phyloP scores from a whole-genome alignment of 2,329 filamentous ascomycete species.

The Fusarium robinianum region DNA sequence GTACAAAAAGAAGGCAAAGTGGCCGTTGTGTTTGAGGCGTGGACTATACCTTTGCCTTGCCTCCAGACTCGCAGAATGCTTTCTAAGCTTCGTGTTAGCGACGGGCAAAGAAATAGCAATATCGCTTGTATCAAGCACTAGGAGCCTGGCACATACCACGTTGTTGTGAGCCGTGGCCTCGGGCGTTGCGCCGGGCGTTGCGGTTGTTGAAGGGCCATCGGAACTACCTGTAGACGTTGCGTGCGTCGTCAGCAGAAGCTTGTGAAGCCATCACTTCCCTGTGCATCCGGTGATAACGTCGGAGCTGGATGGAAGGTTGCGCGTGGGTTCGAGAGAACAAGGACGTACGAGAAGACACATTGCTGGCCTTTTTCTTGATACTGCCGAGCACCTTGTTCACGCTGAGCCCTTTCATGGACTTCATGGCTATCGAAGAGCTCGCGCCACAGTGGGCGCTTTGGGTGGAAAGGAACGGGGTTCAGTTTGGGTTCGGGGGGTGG shows the following conservation, averaged over 20 bases:
- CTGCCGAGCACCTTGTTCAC: slow-evolving; percentile 61
- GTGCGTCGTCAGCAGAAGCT: slow-evolving; percentile 9
- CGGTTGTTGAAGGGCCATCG: slow-evolving; percentile 28
- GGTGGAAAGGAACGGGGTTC: too few relatives aligned
- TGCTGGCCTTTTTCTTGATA: slow-evolving; percentile 54
- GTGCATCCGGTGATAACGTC: slow-evolving; percentile 17
- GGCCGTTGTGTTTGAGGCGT: slow-evolving; percentile 20
- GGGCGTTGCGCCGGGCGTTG: slow-evolving; percentile 59
- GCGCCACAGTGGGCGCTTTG: slow-evolving; percentile 30
- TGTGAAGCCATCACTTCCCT: slow-evolving; percentile 22
- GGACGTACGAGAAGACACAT: slow-evolving; percentile 31
- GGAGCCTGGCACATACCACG: slow-evolving; percentile 59
- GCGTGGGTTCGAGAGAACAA: slow-evolving; percentile 10
- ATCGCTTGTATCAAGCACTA: slow-evolving; percentile 8
- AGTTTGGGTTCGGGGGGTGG: too few relatives aligned
- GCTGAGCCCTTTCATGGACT: slow-evolving; percentile 57
- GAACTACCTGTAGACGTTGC: slow-evolving; percentile 17
- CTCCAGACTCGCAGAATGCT: slow-evolving; percentile 79
- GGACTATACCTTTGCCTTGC: slow-evolving; percentile 60
- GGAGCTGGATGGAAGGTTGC: slow-evolving; percentile 10
- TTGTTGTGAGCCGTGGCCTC: slow-evolving; percentile 68
- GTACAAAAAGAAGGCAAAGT: background rate
- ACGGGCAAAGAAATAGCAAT: slow-evolving; percentile 10
- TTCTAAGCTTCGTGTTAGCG: slow-evolving; percentile 55
- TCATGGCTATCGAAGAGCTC: slow-evolving; percentile 41